Conservation (phyloP, 2,329 filamentous ascomycete genomes). For the Blumeria hordei region DNA sequence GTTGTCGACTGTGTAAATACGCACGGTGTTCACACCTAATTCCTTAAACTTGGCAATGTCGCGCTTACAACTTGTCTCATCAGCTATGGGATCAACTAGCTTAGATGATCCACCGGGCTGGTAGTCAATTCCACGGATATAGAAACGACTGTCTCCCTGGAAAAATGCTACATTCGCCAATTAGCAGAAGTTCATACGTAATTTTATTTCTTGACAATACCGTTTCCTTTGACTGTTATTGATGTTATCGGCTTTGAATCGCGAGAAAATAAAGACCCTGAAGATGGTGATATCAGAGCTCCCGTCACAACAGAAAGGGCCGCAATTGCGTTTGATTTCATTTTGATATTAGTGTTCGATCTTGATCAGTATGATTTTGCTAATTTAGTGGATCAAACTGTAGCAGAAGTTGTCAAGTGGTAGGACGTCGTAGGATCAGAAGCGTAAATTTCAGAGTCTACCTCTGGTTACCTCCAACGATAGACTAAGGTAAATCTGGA, state of each 20-base stretch:
- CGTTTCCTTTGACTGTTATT: constrained; percentile 15
- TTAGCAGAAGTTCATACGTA: no score
- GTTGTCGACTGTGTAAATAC: constrained; percentile 53
- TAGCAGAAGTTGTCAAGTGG: no score
- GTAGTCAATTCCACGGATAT: constrained; percentile 39
- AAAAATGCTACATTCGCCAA: constrained; percentile 11
- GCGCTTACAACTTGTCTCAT: constrained; percentile 32
- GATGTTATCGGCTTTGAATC: constrained; percentile 8
- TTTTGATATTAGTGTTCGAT: constrained; percentile 3
- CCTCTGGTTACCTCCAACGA: no score
- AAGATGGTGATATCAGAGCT: constrained; percentile 7
- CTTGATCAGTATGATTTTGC: no score
- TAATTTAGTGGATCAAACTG: no score
- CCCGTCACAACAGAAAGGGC: constrained; percentile 10
- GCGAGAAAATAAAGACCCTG: constrained; percentile 6
- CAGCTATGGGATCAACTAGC: constrained; percentile 38
- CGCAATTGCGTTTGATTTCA: constrained; percentile 13
- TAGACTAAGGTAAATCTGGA: no score
- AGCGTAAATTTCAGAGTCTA: no score
- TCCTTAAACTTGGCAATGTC: constrained; percentile 43
- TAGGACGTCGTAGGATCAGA: no score
- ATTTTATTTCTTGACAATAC: constrained; percentile 3
- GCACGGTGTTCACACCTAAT: constrained; percentile 46
- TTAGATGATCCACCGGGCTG: constrained; percentile 20
- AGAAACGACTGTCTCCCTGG: constrained; percentile 19